Conservation (phyloP, 495 filamentous ascomycete genomes). For the Neurospora sp. region DNA sequence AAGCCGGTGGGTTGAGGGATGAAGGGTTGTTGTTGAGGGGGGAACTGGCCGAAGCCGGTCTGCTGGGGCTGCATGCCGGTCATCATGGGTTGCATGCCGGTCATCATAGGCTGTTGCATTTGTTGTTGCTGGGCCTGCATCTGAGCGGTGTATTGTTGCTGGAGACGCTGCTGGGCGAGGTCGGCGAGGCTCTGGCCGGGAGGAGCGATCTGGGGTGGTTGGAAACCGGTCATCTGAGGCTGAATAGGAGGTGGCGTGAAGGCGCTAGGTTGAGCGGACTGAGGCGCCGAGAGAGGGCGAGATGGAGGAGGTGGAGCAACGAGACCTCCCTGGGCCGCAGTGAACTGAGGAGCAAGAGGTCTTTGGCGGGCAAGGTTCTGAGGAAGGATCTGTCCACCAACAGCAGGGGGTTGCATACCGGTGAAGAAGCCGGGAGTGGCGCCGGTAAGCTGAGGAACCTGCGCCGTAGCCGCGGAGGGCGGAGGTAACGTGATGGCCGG, state of each 20-base stretch:
- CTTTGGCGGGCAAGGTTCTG: constrained; percentile 51
- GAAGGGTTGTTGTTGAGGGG: background rate
- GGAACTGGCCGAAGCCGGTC: constrained; percentile 37
- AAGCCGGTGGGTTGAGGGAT: background rate
- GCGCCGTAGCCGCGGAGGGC: constrained; percentile 32
- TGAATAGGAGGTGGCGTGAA: constrained; percentile 70
- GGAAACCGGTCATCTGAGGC: constrained; percentile 75
- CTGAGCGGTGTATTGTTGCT: constrained; percentile 38
- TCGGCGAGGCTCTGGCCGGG: constrained; percentile 70
- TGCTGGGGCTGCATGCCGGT: constrained; percentile 37
- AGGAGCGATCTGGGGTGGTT: constrained; percentile 45
- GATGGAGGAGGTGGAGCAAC: constrained; percentile 75
- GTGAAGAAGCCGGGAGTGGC: constrained; percentile 41
- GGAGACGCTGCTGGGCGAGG: constrained; percentile 55
- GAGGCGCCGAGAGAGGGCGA: constrained; percentile 80
- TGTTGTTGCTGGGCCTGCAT: constrained; percentile 21
- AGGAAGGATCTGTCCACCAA: constrained; percentile 32
- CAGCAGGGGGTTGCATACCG: constrained; percentile 24
- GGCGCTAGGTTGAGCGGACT: constrained; percentile 63
- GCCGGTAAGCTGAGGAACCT: constrained; percentile 41
- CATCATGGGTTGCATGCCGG: constrained; percentile 27
- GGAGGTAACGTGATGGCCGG: constrained; percentile 15
- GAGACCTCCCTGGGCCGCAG: constrained; percentile 47
- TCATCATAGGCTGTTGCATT: constrained; percentile 15
- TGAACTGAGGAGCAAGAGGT: constrained; percentile 57